These are phyloP conservation scores for Lotus japonicus DNA, from an alignment of 306 rosid genomes.

Conservation along the genomic window DNA sequence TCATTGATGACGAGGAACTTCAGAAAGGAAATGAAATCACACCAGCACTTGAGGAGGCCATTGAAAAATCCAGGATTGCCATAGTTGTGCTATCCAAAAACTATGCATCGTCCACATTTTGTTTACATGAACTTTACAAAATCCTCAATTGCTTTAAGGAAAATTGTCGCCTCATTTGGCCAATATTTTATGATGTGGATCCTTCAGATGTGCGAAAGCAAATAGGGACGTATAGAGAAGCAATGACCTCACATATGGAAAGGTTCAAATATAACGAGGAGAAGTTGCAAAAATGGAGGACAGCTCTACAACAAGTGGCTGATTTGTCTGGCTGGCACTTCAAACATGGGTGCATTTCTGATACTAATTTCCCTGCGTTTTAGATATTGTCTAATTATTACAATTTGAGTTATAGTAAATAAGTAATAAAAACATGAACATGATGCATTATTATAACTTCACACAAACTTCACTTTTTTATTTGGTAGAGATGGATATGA, in stretches of 20 bases:
- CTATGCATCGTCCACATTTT: neutral
- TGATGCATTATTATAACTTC: too few species aligned
- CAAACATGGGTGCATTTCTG: neutral
- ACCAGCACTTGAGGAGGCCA: neutral
- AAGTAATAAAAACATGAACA: neutral
- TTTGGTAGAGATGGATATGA: neutral
- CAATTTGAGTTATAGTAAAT: neutral
- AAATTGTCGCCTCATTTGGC: neutral
- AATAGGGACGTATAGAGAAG: neutral
- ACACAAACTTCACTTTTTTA: neutral
- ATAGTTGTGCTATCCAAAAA: neutral
- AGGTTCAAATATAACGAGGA: neutral
- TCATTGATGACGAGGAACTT: constrained; percentile 12
- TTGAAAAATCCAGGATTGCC: constrained; percentile 2
- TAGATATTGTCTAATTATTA: too few species aligned
- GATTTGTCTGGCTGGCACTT: neutral
- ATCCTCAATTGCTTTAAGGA: neutral
- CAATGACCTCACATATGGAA: neutral
- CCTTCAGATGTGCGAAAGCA: neutral
- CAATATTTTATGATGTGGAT: neutral
- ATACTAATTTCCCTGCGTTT: neutral
- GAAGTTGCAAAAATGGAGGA: neutral
- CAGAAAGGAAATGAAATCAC: neutral
- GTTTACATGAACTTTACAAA: neutral
- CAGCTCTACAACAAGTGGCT: neutral